A percentile compares a stretch with the other conserved stretches of the same genome.
phyloP scores from a whole-genome alignment of 1,139 yeast species.

The Saccharomyces uvarum region DNA sequence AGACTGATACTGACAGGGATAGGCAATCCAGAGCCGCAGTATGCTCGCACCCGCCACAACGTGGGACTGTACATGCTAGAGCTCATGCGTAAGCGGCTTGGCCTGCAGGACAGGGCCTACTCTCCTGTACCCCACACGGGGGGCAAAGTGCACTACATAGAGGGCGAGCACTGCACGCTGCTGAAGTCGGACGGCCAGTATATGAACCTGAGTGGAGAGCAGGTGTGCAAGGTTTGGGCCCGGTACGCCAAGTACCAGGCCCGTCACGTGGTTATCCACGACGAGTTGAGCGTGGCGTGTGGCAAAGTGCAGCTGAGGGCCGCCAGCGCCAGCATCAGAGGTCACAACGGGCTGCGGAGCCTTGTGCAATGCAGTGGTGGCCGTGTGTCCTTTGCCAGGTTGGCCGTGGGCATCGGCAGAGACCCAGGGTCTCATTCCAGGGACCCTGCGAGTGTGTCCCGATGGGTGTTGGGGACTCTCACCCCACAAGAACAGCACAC shows the following conservation, averaged over 20 bases:
- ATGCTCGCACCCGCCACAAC: slow-evolving; percentile 61
- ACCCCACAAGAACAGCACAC: slow-evolving; percentile 6
- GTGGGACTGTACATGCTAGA: slow-evolving; percentile 43
- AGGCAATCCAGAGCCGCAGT: slow-evolving; percentile 71
- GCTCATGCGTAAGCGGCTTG: slow-evolving; percentile 14
- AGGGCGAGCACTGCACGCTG: slow-evolving; percentile 18
- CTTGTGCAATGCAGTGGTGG: slow-evolving; percentile 39
- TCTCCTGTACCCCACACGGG: neutral
- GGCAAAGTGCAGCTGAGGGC: slow-evolving; percentile 57
- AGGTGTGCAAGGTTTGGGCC: slow-evolving; percentile 43
- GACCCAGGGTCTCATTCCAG: slow-evolving; percentile 35
- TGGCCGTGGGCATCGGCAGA: slow-evolving; percentile 70
- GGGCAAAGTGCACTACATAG: slow-evolving; percentile 8
- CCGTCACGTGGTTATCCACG: slow-evolving; percentile 57
- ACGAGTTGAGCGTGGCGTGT: slow-evolving; percentile 57
- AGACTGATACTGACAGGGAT: slow-evolving; percentile 43
- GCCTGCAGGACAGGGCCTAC: slow-evolving; percentile 13
- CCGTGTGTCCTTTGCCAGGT: slow-evolving; percentile 30
- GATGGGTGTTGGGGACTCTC: slow-evolving; percentile 45
- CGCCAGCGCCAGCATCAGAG: slow-evolving; percentile 54
- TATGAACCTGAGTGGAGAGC: slow-evolving; percentile 66
- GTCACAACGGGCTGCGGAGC: slow-evolving; percentile 73
- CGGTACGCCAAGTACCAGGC: slow-evolving; percentile 29
- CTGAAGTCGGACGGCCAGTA: slow-evolving; percentile 44
- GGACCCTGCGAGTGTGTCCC: slow-evolving; percentile 42